Conservation (phyloP, 106 monocot genomes). For the Cymbidium sinense region DNA sequence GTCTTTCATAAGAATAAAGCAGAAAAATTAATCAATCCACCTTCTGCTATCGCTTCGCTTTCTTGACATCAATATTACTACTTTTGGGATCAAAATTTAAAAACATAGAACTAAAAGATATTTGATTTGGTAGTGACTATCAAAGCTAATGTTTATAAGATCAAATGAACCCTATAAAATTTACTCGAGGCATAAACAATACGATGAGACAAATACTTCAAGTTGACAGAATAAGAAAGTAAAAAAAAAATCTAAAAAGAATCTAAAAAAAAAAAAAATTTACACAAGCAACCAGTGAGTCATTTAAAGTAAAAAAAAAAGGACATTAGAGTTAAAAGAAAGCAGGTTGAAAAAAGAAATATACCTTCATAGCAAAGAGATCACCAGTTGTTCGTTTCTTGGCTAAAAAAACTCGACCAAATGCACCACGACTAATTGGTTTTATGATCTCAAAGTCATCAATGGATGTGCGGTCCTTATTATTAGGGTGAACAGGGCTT, state of each 20-base stretch:
- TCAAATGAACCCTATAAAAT: not conserved
- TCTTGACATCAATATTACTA: not conserved
- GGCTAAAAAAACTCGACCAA: conserved; percentile 97
- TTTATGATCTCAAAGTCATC: conserved; percentile 99
- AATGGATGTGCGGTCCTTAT: conserved; percentile 86
- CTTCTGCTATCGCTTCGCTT: too few relatives aligned
- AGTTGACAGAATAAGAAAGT: not conserved
- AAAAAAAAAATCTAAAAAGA: not conserved
- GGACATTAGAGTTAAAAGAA: not conserved
- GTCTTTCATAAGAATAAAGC: too few relatives aligned
- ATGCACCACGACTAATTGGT: conserved; percentile 97
- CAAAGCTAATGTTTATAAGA: not conserved
- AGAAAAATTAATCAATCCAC: too few relatives aligned
- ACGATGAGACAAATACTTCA: not conserved
- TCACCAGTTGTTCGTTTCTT: conserved; percentile 99
- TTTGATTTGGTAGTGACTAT: not conserved
- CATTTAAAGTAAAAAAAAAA: not conserved
- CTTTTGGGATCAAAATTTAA: not conserved
- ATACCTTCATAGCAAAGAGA: conserved; percentile 98
- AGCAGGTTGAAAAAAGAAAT: not conserved
- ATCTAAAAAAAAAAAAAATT: not conserved
- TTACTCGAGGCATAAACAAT: not conserved
- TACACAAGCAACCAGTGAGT: not conserved
- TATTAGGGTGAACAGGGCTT: conserved; percentile 75
- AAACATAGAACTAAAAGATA: not conserved